Evolutionary conservation across 495 filamentous ascomycete species (phyloP), one percentile per base, ranked within the genome.

Genomic region (Daldinia childiae): DNA sequence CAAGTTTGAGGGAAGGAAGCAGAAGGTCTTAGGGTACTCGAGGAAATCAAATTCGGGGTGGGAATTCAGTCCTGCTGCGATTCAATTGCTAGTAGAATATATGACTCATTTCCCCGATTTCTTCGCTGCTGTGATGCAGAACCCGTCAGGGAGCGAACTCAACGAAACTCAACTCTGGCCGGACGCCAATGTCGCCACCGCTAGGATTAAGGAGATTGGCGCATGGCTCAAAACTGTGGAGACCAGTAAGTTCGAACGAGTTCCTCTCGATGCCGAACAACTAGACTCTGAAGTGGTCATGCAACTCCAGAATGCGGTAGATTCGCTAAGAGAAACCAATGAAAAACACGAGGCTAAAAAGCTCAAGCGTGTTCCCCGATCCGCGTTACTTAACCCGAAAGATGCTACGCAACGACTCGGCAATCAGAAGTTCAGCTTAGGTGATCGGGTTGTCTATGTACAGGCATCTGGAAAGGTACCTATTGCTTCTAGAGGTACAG

Each of bases 41-140:
- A 93, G 93, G 66, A 92, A 92, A 55, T 89, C 88, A 17, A 84
- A 88, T 12, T 90, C 86, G 14, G 96, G 96, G 8, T 99, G 96
- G 96, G 96, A 98, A 79, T 98, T 95, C 76, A 97, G 93, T 74
- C 84, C 87, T 60, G 93, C 94, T 73, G 93, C 96, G 8, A 83
- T 97, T 51, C 84, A 88, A 5, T 81, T 99, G 64, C 84, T 99
- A 6, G 83, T 85, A 52, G 86, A 94, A 59, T 99, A 98, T 79
- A 98, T 98, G 91, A 89, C 89, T 58, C 90, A 86, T 30, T 99
- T 99, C 79, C 96, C 96, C 0, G 92, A 97, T 41, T 98, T 99
- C 79, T 93, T 98, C 74, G 91, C 91, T 11, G 91, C 89, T 1
- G 91, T 99, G 64, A 89, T 92, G 74, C 84, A 85, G 55, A 92